Base-by-base conservation (phyloP, 805 yeast genomes). In the Lipomyces mesembrius region DNA sequence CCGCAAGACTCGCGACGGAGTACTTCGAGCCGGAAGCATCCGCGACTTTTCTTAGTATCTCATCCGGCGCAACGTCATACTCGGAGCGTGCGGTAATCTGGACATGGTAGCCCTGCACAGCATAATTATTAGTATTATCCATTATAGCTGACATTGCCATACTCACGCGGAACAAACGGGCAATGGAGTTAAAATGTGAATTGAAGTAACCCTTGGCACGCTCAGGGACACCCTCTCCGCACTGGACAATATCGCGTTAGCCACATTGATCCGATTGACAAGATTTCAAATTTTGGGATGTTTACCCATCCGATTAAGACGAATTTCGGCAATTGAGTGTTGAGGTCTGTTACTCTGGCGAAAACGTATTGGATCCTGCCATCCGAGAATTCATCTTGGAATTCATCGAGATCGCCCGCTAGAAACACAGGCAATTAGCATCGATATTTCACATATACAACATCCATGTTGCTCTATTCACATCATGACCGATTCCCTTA, bases 11-110 rank as follows among this genome's bases (percentile, higher is more conserved):
- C 8, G 64, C 60, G 63, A 86, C 85, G 3, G 95, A 88, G 80
- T 95, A 95, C 75, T 97, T 88, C 20, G 99, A 97, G 74, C 99
- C 99, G 1, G 98, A 90, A 43, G 98, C 97, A 72, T 91, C 89
- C 71, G 91, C 87, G 59, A 95, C 87, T 71, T 91, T 88, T 56
- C 86, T 83, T 72, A 92, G 77, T 65, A 95, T 84, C 67, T 90
- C 96, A 32, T 83, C 83, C 56, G 90, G 89, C 73, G 91, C 90
- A 76, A 96, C 83, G 77, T 95, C 99, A 75, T 92, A 97, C 55
- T 85, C 82, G 75, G 91, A 96, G 79, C 98, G 87, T n/a, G 98
- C 98, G 59, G 97, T 92, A 71, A 95, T 88, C 79, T 95, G 98
- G 63, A 95, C 93, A 77, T 95, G 99, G 79, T 94, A 95, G 58